phyloP scores from a whole-genome alignment of 164 flowering plant genomes.

The Akebia trifoliata region DNA sequence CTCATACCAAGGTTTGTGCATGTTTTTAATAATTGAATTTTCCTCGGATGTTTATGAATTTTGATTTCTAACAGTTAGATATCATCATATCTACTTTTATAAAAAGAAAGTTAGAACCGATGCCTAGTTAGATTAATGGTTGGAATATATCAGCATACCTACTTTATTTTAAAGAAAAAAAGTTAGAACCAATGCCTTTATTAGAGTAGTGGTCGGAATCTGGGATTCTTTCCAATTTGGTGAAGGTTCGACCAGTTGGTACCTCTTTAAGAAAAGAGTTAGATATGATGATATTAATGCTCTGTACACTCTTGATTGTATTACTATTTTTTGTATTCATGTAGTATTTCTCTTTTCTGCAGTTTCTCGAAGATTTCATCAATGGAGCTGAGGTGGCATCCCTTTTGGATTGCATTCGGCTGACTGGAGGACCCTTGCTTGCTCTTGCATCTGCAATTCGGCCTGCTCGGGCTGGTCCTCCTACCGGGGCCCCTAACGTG shows the following conservation, averaged over 20 bases:
- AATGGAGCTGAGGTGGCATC: conserved; percentile 97
- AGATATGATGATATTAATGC: too few species aligned
- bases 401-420: conserved; percentile 91
- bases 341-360: conserved; percentile 11
- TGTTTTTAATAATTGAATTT: neutral
- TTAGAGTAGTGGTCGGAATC: too few species aligned
- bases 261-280: too few species aligned
- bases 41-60: neutral
- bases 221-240: too few species aligned
- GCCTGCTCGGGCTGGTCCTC: conserved; percentile 95
- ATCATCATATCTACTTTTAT: too few species aligned
- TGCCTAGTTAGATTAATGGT: too few species aligned
- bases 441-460: conserved; percentile 96
- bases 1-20: conserved; percentile 85
- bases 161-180: too few species aligned
- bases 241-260: too few species aligned
- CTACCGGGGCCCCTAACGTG: conserved; percentile 59
- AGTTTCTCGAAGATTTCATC: conserved; percentile 97
- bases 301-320: too few species aligned
- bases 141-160: too few species aligned
- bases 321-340: neutral
- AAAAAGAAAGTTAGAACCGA: too few species aligned
- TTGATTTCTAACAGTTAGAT: neutral
- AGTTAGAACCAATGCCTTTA: too few species aligned
- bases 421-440: conserved; percentile 96